These are phyloP conservation scores for Dinochytrium kinnereticum DNA, from an alignment of 371 early-diverging fungal genomes.

Conservation along the genomic window DNA sequence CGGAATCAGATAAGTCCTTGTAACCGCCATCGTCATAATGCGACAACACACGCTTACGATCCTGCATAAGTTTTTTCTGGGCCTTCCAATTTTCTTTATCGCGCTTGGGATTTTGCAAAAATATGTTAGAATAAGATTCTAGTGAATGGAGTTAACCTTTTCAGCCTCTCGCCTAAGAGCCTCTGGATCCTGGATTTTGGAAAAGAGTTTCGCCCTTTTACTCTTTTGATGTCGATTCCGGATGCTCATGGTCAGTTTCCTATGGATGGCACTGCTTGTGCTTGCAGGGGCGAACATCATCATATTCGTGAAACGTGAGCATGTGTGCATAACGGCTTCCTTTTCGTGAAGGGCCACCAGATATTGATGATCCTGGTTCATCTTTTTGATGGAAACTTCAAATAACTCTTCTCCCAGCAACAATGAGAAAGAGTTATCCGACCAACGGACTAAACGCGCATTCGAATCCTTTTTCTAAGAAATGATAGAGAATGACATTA, in stretches of 20 bases:
- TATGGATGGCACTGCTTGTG: slow-evolving; percentile 65
- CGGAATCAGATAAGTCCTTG: slow-evolving; percentile 13
- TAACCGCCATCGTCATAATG: slow-evolving; percentile 15
- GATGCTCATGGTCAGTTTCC: slow-evolving; percentile 68
- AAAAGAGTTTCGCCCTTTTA: slow-evolving; percentile 69
- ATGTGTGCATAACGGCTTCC: slow-evolving; percentile 72
- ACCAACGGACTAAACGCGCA: slow-evolving; percentile 82
- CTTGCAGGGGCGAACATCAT: slow-evolving; percentile 75
- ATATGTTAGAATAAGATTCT: neutral
- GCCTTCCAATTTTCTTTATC: slow-evolving; percentile 49
- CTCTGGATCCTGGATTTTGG: slow-evolving; percentile 49
- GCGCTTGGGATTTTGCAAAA: slow-evolving; percentile 34
- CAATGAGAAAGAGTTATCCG: slow-evolving; percentile 76
- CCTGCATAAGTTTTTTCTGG: slow-evolving; percentile 40
- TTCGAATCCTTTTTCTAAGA: slow-evolving; percentile 74
- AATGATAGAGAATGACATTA: too few relatives aligned
- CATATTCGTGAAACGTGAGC: slow-evolving; percentile 65
- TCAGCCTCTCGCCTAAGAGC: slow-evolving; percentile 37
- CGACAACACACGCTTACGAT: neutral
- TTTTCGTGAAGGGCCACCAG: slow-evolving; percentile 65
- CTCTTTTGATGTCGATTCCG: slow-evolving; percentile 69
- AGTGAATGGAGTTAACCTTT: slow-evolving; percentile 39
- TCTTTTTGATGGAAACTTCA: slow-evolving; percentile 65
- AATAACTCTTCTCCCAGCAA: slow-evolving; percentile 79
- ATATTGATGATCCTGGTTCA: slow-evolving; percentile 67